A percentile compares a stretch with the other conserved stretches of the same genome.
phyloP scores from a whole-genome alignment of 129 eudicot species.

The Tanacetum coccineum region DNA sequence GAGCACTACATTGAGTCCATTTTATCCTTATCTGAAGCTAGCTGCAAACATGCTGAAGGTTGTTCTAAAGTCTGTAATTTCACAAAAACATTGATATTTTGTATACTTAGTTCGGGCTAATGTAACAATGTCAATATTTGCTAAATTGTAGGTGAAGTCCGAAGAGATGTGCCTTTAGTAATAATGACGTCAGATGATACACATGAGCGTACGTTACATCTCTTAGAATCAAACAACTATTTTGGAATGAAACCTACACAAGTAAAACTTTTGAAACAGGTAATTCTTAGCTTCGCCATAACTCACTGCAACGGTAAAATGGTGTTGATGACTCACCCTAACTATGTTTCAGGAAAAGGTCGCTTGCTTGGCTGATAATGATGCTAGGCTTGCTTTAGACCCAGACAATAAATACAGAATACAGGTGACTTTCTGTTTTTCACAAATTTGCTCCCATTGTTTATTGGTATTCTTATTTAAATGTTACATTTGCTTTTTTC shows the following conservation, averaged over 20 bases:
- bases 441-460: not conserved
- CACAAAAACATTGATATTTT: too few species aligned
- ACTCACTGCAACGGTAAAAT: not conserved
- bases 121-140: not conserved
- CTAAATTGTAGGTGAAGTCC: slow-evolving; percentile 47
- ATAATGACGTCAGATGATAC: slow-evolving; percentile 99
- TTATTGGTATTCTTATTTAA: not conserved
- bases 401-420: slow-evolving; percentile 70
- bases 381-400: slow-evolving; percentile 88
- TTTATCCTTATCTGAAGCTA: slow-evolving; percentile 71
- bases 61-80: not conserved
- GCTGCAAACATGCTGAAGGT: slow-evolving; percentile 56
- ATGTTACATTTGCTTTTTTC: not conserved
- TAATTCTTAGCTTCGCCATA: slow-evolving; percentile 5
- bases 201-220: slow-evolving; percentile 64
- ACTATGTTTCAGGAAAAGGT: slow-evolving; percentile 74
- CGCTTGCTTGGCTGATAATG: slow-evolving; percentile 97
- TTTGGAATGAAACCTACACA: slow-evolving; percentile 92
- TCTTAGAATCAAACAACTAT: slow-evolving; percentile 70
- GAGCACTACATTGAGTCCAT: slow-evolving; percentile 75
- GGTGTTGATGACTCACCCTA: slow-evolving; percentile 3
- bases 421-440: slow-evolving; percentile 50
- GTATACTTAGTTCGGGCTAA: too few species aligned
- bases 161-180: slow-evolving; percentile 70
- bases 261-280: slow-evolving; percentile 91